Conservation (phyloP, 768 basidiomycete species). For the Tylopilus intermedius region DNA sequence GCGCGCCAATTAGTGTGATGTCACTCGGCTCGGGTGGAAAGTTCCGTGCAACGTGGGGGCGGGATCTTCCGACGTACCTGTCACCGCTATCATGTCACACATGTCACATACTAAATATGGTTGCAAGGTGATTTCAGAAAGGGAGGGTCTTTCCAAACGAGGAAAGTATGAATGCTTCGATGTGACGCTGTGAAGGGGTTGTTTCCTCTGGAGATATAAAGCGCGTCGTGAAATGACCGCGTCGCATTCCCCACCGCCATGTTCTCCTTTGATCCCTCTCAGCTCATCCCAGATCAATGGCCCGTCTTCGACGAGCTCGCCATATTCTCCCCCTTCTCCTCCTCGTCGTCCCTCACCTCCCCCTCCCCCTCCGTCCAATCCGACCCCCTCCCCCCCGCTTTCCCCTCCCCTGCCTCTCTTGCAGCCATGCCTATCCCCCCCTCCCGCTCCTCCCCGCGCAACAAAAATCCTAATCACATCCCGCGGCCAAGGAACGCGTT, state of each 20-base stretch:
- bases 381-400: neutral
- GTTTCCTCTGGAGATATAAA: constrained; percentile 22
- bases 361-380: constrained; percentile 8
- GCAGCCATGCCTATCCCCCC: constrained; percentile 29
- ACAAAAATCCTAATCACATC: constrained; percentile 38
- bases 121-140: constrained; percentile 28
- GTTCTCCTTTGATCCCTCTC: constrained; percentile 14
- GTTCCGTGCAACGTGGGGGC: constrained; percentile 21
- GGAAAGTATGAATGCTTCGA: constrained; percentile 11
- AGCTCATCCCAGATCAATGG: constrained; percentile 18
- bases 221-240: constrained; percentile 5
- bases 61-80: constrained; percentile 16
- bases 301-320: constrained; percentile 21
- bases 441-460: constrained; percentile 25
- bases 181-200: constrained; percentile 27
- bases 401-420: constrained; percentile 19
- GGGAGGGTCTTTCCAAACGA: constrained; percentile 13
- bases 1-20: constrained; percentile 2
- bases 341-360: constrained; percentile 7
- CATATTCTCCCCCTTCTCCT: constrained; percentile 7
- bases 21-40: constrained; percentile 12
- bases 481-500: constrained; percentile 40
- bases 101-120: constrained; percentile 12
- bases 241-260: constrained; percentile 6
- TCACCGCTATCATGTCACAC: neutral